These are phyloP conservation scores for Castanospermum australe DNA, from an alignment of 306 rosid species.

Conservation along the genomic window DNA sequence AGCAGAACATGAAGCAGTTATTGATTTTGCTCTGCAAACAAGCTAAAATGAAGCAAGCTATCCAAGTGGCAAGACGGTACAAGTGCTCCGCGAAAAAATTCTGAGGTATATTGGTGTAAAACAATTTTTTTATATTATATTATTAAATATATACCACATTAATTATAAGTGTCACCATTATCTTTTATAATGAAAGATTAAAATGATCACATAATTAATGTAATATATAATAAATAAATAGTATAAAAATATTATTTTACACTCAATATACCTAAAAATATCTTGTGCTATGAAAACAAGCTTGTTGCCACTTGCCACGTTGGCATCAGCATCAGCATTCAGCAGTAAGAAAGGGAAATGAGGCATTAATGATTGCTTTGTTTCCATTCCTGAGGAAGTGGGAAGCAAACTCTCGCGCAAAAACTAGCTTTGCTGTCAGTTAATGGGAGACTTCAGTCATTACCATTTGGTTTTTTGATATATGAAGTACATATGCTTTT, in stretches of 20 bases:
- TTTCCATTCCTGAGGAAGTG: neutral
- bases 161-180: too few species aligned
- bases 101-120: too few species aligned
- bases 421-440: neutral
- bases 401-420: neutral
- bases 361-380: neutral
- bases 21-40: slow-evolving; percentile 21
- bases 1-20: neutral
- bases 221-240: too few species aligned
- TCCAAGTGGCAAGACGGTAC: neutral
- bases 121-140: too few species aligned
- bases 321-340: too few species aligned
- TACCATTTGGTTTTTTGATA: neutral
- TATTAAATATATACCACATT: too few species aligned
- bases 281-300: too few species aligned
- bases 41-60: slow-evolving; percentile 1
- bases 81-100: neutral
- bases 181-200: too few species aligned
- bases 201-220: too few species aligned
- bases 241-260: too few species aligned
- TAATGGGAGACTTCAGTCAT: neutral
- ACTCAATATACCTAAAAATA: too few species aligned
- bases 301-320: neutral
- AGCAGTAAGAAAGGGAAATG: neutral
- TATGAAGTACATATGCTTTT: neutral